These are phyloP conservation scores for Komagataella populi DNA, from an alignment of 805 yeast species.

Conservation along the genomic window DNA sequence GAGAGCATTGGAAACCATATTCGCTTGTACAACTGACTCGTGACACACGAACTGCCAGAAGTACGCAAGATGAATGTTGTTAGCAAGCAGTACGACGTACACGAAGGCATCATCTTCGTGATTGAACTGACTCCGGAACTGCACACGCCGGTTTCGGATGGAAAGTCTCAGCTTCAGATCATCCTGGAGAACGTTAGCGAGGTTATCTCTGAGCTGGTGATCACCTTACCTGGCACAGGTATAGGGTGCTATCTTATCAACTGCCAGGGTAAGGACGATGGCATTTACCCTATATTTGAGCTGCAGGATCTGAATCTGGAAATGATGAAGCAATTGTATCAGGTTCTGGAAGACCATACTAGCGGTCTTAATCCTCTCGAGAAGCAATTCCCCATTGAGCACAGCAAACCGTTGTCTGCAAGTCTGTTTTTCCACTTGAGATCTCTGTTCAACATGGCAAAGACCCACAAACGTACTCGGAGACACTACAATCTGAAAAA, in stretches of 20 bases:
- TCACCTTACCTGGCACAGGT: constrained; percentile 55
- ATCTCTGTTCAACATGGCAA: constrained; percentile 35
- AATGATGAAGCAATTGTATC: constrained; percentile 43
- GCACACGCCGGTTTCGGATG: constrained; percentile 16
- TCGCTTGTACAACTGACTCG: no score
- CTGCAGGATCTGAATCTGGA: constrained; percentile 40
- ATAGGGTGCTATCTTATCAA: constrained; percentile 60
- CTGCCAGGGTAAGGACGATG: constrained; percentile 24
- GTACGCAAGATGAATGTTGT: neutral
- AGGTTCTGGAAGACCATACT: constrained; percentile 29
- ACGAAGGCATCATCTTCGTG: constrained; percentile 44
- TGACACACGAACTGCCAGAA: neutral
- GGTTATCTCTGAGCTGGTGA: constrained; percentile 53
- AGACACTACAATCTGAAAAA: constrained; percentile 37
- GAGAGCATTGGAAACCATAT: no score
- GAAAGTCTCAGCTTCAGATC: constrained; percentile 29
- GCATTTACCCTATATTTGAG: constrained; percentile 35
- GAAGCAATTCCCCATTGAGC: constrained; percentile 15
- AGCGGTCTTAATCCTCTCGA: constrained; percentile 5
- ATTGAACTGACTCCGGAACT: constrained; percentile 31
- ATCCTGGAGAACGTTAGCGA: constrained; percentile 44
- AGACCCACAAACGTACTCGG: constrained; percentile 22
- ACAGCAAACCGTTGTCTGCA: constrained; percentile 12
- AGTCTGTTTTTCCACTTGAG: constrained; percentile 31
- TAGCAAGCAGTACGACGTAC: constrained; percentile 27